phyloP scores from a whole-genome alignment of 805 yeast species.

The Candida morakotiae region DNA sequence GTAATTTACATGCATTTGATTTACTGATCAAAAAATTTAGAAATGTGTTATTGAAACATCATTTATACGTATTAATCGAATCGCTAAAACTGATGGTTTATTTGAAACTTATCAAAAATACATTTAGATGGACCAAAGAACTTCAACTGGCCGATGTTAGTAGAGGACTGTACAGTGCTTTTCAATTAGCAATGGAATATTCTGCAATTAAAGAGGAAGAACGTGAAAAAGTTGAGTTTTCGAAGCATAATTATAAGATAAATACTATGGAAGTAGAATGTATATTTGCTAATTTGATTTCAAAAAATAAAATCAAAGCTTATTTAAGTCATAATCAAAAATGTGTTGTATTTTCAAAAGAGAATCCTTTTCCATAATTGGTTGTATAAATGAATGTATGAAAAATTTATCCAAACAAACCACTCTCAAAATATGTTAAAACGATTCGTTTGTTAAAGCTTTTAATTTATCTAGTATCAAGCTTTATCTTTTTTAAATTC shows the following conservation, averaged over 20 bases:
- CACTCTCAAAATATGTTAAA: no score
- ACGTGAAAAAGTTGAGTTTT: conserved; percentile 6
- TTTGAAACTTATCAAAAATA: conserved; percentile 46
- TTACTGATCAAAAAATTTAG: conserved; percentile 41
- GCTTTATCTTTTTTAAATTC: no score
- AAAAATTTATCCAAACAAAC: not conserved
- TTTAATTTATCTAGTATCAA: no score
- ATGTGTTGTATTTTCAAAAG: conserved; percentile 72
- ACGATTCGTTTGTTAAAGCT: no score
- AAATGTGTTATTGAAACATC: conserved; percentile 48
- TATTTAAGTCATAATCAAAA: conserved; percentile 74
- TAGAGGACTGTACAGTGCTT: conserved; percentile 31
- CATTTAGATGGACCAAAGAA: conserved; percentile 18
- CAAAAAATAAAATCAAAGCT: conserved; percentile 63
- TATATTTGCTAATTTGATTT: conserved; percentile 60
- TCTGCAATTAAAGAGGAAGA: conserved; percentile 12
- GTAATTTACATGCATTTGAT: conserved; percentile 55
- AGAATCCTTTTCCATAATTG: conserved; percentile 59
- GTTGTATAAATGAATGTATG: not conserved
- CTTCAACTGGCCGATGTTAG: conserved; percentile 8
- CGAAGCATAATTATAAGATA: conserved; percentile 6
- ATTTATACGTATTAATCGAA: conserved; percentile 58
- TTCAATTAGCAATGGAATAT: conserved; percentile 41
- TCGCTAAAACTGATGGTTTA: conserved; percentile 48
- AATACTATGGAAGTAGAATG: conserved; percentile 63